Evolutionary conservation across 2,329 filamentous ascomycete genomes (phyloP).

Genomic region (Ophiostoma triangulosporum): DNA sequence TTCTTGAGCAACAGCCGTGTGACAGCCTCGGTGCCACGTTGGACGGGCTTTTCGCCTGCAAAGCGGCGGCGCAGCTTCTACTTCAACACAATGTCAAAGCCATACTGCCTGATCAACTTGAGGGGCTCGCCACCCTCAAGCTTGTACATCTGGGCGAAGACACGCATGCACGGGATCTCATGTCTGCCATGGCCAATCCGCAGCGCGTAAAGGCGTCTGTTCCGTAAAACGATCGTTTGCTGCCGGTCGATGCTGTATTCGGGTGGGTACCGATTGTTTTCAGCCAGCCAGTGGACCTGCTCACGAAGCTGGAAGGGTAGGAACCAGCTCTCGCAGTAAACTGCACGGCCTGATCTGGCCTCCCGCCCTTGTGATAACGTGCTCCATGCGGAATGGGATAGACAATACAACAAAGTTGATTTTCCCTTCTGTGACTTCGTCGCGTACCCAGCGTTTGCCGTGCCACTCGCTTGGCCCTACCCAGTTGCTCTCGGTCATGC

Average conservation of each 20-base stretch:
- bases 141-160: conserved; percentile 30
- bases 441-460: conserved; percentile 25
- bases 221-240: neutral
- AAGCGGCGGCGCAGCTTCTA: no score
- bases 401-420: conserved; percentile 20
- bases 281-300: conserved; percentile 26
- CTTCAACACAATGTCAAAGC: no score
- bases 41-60: no score
- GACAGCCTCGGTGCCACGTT: no score
- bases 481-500: conserved; percentile 25
- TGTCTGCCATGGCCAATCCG: conserved; percentile 9
- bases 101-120: conserved; percentile 16
- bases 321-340: conserved; percentile 30
- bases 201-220: neutral
- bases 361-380: neutral
- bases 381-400: neutral
- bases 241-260: conserved; percentile 5
- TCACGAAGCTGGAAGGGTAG: conserved; percentile 27
- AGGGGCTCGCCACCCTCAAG: conserved; percentile 21
- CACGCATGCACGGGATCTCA: conserved; percentile 21
- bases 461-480: conserved; percentile 30
- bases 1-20: no score
- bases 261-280: conserved; percentile 20
- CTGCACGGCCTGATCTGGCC: conserved; percentile 18
- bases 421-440: conserved; percentile 25